A percentile compares a stretch with the other conserved stretches of the same genome.
Conservation (phyloP, 768 basidiomycete species). For the Terana coerulea region DNA sequence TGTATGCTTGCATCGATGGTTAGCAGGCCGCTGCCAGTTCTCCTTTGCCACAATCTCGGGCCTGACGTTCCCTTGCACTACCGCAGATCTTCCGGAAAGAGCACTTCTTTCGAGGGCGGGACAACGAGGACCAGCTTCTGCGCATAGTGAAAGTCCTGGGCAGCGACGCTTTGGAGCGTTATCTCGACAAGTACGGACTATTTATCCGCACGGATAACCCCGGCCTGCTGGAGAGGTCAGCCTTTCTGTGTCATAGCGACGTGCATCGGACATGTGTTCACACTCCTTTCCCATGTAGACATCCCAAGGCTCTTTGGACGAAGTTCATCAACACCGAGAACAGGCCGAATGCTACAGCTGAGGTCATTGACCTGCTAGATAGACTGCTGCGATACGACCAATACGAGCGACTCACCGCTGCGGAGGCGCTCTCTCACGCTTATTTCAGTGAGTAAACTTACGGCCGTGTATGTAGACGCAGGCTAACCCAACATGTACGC, state of each 20-base stretch:
- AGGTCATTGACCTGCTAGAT: conserved; percentile 94
- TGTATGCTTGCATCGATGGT: conserved; percentile 99
- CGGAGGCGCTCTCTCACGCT: conserved; percentile 84
- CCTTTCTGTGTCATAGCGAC: neutral
- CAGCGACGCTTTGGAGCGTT: conserved; percentile 89
- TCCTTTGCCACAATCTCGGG: neutral
- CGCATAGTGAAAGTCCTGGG: conserved; percentile 97
- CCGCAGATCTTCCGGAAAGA: conserved; percentile 94
- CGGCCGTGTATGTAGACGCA: conserved; percentile 1
- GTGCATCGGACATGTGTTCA: neutral
- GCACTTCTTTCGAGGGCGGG: conserved; percentile 98
- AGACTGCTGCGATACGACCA: conserved; percentile 95
- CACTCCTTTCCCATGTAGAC: conserved; percentile 40
- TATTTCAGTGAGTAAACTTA: conserved; percentile 69
- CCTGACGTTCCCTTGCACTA: neutral
- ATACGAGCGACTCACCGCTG: conserved; percentile 90
- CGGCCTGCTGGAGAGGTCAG: conserved; percentile 80
- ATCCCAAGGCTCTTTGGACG: conserved; percentile 90
- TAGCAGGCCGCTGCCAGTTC: conserved; percentile 1
- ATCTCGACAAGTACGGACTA: conserved; percentile 91
- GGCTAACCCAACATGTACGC: no score
- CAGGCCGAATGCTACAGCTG: conserved; percentile 89
- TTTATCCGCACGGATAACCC: conserved; percentile 91
- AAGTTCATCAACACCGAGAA: conserved; percentile 92
- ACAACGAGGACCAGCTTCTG: conserved; percentile 97